Percentiles rank a stretch among this genome's conserved stretches.
phyloP scores from a whole-genome alignment of 306 rosid genomes.

The Cyamopsis tetragonoloba region DNA sequence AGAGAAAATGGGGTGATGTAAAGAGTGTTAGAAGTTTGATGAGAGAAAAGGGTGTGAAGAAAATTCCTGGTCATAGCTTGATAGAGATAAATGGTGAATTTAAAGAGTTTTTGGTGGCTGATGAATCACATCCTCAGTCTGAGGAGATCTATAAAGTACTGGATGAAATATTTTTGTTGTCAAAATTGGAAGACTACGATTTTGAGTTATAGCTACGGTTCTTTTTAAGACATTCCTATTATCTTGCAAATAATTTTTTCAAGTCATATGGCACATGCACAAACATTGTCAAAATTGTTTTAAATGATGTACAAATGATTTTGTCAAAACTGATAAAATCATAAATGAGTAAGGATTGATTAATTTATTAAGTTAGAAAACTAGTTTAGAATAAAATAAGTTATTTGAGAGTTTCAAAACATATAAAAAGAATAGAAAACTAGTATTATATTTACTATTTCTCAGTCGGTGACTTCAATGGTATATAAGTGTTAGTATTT shows the following conservation, averaged over 20 bases:
- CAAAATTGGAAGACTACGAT: slow-evolving; percentile 35
- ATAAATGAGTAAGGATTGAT: too few relatives aligned
- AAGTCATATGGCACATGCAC: too few relatives aligned
- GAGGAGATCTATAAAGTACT: slow-evolving; percentile 50
- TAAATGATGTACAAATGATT: too few relatives aligned
- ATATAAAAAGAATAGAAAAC: too few relatives aligned
- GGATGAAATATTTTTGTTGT: slow-evolving; percentile 34
- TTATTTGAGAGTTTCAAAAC: too few relatives aligned
- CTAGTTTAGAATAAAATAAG: too few relatives aligned
- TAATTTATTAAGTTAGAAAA: too few relatives aligned
- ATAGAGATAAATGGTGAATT: slow-evolving; percentile 62
- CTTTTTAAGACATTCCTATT: neutral
- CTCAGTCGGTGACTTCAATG: too few relatives aligned
- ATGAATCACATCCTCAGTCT: slow-evolving; percentile 62
- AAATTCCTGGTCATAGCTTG: slow-evolving; percentile 68
- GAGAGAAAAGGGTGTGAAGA: slow-evolving; percentile 73
- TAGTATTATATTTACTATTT: too few relatives aligned
- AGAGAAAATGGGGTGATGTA: slow-evolving; percentile 64
- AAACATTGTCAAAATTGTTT: too few relatives aligned
- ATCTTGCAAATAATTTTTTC: neutral
- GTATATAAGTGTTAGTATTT: too few relatives aligned
- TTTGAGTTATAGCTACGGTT: slow-evolving; percentile 4
- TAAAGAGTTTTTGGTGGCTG: slow-evolving; percentile 66
- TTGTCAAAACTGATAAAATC: too few relatives aligned
- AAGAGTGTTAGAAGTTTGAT: slow-evolving; percentile 61